phyloP scores from a whole-genome alignment of 768 basidiomycete genomes.

The Agaricus blazei region DNA sequence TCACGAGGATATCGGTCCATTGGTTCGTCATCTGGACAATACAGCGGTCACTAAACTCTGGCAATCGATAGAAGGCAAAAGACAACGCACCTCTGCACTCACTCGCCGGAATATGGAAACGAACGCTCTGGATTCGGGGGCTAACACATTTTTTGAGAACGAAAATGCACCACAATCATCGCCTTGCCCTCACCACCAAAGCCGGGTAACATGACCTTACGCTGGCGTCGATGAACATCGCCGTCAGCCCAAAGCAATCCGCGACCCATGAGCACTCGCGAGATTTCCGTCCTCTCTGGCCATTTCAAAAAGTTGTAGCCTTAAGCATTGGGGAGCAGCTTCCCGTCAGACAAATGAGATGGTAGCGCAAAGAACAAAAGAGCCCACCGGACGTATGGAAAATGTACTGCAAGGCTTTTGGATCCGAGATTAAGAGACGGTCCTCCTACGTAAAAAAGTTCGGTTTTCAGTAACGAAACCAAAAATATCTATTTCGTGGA shows the following conservation, averaged over 20 bases:
- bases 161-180: background rate
- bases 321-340: slow-evolving; percentile 11
- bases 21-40: slow-evolving; percentile 36
- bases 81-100: slow-evolving; percentile 33
- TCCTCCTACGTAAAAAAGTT: slow-evolving; percentile 34
- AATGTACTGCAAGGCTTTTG: slow-evolving; percentile 55
- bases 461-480: background rate
- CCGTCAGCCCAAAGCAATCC: slow-evolving; percentile 54
- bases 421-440: slow-evolving; percentile 48
- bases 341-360: background rate
- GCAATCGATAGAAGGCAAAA: background rate
- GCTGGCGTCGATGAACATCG: slow-evolving; percentile 50
- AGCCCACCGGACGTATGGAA: slow-evolving; percentile 42
- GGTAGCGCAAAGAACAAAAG: background rate
- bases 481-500: background rate
- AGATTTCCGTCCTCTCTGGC: slow-evolving; percentile 44
- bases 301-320: slow-evolving; percentile 53
- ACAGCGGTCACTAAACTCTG: background rate
- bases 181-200: slow-evolving; percentile 36
- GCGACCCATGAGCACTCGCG: slow-evolving; percentile 44
- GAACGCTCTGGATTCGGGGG: slow-evolving; percentile 44
- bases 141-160: slow-evolving; percentile 12
- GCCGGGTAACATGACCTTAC: slow-evolving; percentile 50
- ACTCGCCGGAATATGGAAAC: slow-evolving; percentile 43
- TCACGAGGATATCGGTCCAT: slow-evolving; percentile 49